Evolutionary conservation across 2,329 filamentous ascomycete species (phyloP).

Genomic region (Pyrenophora tritici-repentis): DNA sequence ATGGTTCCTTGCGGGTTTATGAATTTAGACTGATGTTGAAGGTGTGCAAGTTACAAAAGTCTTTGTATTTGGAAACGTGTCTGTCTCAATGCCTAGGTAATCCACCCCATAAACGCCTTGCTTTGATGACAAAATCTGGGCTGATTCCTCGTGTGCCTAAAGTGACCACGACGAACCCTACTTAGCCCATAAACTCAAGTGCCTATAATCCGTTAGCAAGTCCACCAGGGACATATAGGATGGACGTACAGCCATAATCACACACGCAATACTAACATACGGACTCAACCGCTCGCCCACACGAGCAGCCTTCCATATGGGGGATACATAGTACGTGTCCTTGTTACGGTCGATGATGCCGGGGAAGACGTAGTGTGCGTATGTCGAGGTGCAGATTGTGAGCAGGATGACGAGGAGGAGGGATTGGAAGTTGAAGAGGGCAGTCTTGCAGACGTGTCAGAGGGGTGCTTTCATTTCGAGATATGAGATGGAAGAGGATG

Average conservation of each 20-base stretch:
- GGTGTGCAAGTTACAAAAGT: background rate
- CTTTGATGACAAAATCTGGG: background rate
- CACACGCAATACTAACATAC: conserved; percentile 91
- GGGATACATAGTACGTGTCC: conserved; percentile 76
- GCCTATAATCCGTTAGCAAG: no score
- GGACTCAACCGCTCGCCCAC: conserved; percentile 92
- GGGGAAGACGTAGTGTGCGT: conserved; percentile 88
- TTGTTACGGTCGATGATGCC: conserved; percentile 91
- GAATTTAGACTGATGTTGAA: background rate
- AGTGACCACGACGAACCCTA: background rate
- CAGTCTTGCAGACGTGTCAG: conserved; percentile 65
- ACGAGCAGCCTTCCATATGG: conserved; percentile 95
- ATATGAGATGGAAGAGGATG: background rate
- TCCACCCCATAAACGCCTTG: background rate
- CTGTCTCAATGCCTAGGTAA: no score
- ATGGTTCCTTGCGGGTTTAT: no score
- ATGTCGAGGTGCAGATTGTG: conserved; percentile 93
- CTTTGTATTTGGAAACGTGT: no score
- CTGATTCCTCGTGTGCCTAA: background rate
- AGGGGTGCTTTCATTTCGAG: background rate
- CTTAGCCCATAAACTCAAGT: conserved; percentile 37
- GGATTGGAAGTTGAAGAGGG: conserved; percentile 98
- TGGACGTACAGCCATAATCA: conserved; percentile 87
- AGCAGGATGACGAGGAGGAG: conserved; percentile 92
- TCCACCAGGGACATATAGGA: no score